Conservation (phyloP, 2,329 filamentous ascomycete genomes). For the Fusarium sp. region DNA sequence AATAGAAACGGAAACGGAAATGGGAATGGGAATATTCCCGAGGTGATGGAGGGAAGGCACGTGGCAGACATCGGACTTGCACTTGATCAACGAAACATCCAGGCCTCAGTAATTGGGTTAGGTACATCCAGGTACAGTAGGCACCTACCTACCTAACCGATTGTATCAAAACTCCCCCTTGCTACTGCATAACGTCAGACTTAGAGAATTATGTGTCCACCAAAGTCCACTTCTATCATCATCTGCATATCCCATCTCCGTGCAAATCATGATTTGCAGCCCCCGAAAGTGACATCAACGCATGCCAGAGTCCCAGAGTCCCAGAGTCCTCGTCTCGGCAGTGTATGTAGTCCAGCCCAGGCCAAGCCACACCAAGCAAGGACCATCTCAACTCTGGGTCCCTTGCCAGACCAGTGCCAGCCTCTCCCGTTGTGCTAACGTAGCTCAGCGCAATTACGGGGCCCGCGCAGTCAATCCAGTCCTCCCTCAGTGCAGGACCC, state of each 20-base stretch:
- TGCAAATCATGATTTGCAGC: slow-evolving; percentile 27
- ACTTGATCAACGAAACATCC: not conserved
- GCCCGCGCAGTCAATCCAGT: not conserved
- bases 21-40: slow-evolving; percentile 24
- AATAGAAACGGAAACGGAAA: slow-evolving; percentile 13
- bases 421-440: slow-evolving; percentile 33
- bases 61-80: slow-evolving; percentile 22
- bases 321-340: slow-evolving; percentile 7
- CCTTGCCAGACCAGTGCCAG: slow-evolving; percentile 9
- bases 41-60: slow-evolving; percentile 15
- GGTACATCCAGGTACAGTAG: too few species aligned
- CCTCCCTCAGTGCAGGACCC: not conserved
- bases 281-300: slow-evolving; percentile 20
- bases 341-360: not conserved
- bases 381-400: slow-evolving; percentile 3
- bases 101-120: slow-evolving; percentile 19
- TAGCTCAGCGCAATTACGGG: not conserved
- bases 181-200: slow-evolving; percentile 1
- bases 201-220: not conserved
- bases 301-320: not conserved
- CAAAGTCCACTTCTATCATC: slow-evolving; percentile 9
- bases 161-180: not conserved
- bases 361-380: slow-evolving; percentile 16
- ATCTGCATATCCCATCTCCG: slow-evolving; percentile 4
- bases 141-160: not conserved